Percentiles rank a stretch among this genome's conserved stretches.
Evolutionary conservation across 2,329 filamentous ascomycete genomes (phyloP).

Genomic region (Botryotinia convoluta): DNA sequence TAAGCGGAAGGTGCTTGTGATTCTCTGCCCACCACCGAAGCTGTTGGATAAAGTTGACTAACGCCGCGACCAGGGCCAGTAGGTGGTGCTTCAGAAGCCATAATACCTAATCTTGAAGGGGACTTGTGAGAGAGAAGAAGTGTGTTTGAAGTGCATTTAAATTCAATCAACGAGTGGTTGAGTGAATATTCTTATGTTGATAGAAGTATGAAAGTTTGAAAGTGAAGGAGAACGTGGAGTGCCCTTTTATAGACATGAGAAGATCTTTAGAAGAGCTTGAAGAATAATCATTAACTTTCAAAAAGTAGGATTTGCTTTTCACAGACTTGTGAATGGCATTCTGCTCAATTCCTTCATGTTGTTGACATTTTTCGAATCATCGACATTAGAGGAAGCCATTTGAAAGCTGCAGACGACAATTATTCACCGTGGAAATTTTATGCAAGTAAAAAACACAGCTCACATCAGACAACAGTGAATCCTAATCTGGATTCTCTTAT

Average conservation of each 20-base stretch:
- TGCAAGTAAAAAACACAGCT: neutral
- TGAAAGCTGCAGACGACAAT: neutral
- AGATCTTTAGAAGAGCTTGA: fast-evolving
- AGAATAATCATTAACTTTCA: neutral
- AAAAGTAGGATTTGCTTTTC: neutral
- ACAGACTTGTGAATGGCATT: neutral
- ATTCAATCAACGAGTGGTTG: neutral
- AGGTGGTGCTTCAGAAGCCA: conserved; percentile 8
- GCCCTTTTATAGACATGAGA: neutral
- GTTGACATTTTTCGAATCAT: neutral
- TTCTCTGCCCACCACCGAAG: neutral
- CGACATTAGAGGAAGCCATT: neutral
- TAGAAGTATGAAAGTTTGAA: neutral
- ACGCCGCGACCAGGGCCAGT: neutral
- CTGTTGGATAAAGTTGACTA: neutral
- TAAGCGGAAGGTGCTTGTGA: neutral
- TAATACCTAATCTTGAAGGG: neutral
- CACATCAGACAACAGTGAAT: neutral
- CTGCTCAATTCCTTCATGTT: neutral
- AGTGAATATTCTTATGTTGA: neutral
- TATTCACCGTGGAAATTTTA: neutral
- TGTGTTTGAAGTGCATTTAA: too few species aligned
- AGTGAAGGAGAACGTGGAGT: neutral
- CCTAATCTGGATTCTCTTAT: neutral
- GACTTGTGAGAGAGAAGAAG: too few species aligned